Evolutionary conservation across 257 asterid genomes (phyloP), one percentile per base, ranked within the genome.

Genomic region (Pogostemon cablin): DNA sequence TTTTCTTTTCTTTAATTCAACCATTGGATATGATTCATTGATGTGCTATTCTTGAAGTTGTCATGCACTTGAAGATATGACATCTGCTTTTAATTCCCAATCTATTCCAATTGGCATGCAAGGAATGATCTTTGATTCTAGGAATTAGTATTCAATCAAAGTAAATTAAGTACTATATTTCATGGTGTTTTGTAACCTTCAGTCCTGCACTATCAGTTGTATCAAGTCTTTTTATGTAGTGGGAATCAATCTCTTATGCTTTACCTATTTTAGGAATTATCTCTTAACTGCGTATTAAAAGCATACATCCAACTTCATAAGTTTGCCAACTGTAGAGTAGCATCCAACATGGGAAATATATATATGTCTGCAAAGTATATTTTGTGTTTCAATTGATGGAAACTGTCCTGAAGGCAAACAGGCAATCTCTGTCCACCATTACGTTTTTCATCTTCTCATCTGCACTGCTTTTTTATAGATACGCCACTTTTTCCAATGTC

Each of bases 331-430:
- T 52, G 32, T 35, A 66, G 44, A 48, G 37, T 58, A 25, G 5
- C 43, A 47, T 35, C 4, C 42, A 6, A 53, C 66, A 35, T 20
- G 17, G 40, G 25, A 49, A 38, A 20, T 10, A 7, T 6, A 11
- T 34, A 44, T 40, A 70, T 70, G 60, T 9, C 49, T 42, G 66
- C 74, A 42, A 8, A 3, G 40, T 17, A 69, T 69, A 32, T 67
- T 56, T 53, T 9, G 53, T 52, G 38, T 15, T 67, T 49, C 61
- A 1, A 52, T 69, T 32, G 37, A 11, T 65, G 65, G 41, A 17
- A 50, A 32, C 35, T 6, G 8, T 32, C 15, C 37, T 69, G 47
- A 49, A 7, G 62, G 42, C 50, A 20, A 17, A 38, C 20, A 10
- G 48, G 63, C 41, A 52, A 49, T 9, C 6, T 20, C 32, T 39